Conservation (phyloP, 2,329 filamentous ascomycete species). For the Aspergillus sp. region DNA sequence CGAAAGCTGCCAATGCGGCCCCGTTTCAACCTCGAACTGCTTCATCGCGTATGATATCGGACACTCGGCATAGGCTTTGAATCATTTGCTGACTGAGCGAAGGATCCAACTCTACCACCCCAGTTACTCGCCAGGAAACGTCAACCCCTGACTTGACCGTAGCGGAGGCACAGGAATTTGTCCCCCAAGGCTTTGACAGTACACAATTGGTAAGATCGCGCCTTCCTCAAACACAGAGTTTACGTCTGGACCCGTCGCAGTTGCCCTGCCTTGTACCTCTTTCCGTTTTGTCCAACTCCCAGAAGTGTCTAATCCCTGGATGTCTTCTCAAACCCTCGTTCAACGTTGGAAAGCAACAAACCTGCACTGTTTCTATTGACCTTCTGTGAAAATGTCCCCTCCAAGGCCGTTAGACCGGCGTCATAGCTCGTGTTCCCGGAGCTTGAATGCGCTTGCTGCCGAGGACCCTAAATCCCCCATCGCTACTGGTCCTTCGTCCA, state of each 20-base stretch:
- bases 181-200: conserved; percentile 46
- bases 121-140: conserved; percentile 30
- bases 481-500: too few species aligned
- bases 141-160: conserved; percentile 37
- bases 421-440: conserved; percentile 5
- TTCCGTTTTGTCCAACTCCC: too few species aligned
- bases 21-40: conserved; percentile 40
- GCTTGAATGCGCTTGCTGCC: conserved; percentile 16
- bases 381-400: not conserved
- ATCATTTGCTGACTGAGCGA: conserved; percentile 16
- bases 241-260: conserved; percentile 10
- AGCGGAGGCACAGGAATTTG: conserved; percentile 39
- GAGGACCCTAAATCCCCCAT: conserved; percentile 9
- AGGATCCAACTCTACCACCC: conserved; percentile 35
- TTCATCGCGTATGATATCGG: conserved; percentile 27
- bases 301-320: too few species aligned
- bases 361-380: too few species aligned
- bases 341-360: too few species aligned
- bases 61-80: not conserved
- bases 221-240: not conserved
- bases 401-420: conserved; percentile 2
- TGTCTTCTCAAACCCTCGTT: too few species aligned
- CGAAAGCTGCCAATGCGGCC: conserved; percentile 80
- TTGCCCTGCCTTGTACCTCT: too few species aligned
- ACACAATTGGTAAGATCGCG: conserved; percentile 38